These are phyloP conservation scores for Curvularia hawaiiensis DNA, from an alignment of 2,329 filamentous ascomycete species.

Conservation along the genomic window DNA sequence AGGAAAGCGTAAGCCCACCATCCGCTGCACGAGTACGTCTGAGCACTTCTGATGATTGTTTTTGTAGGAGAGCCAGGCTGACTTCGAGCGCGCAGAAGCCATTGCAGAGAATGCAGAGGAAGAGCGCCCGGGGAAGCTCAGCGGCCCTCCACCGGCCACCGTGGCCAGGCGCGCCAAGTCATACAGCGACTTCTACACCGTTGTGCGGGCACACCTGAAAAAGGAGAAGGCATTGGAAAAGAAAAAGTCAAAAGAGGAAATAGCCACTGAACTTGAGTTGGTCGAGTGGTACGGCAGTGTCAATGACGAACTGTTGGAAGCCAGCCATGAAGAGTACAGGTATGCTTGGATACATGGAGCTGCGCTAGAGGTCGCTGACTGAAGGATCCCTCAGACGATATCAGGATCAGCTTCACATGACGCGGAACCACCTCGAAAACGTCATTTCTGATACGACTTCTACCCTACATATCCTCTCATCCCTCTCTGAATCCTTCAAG, in stretches of 20 bases:
- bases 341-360: not conserved
- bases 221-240: slow-evolving; percentile 54
- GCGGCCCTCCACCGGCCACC: slow-evolving; percentile 69
- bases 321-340: slow-evolving; percentile 85
- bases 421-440: slow-evolving; percentile 79
- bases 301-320: slow-evolving; percentile 73
- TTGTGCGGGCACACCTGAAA: slow-evolving; percentile 62
- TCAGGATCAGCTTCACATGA: slow-evolving; percentile 78
- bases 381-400: slow-evolving; percentile 60
- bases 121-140: slow-evolving; percentile 56
- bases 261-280: slow-evolving; percentile 65
- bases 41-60: slow-evolving; percentile 48
- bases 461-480: slow-evolving; percentile 76
- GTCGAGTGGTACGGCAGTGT: slow-evolving; percentile 63
- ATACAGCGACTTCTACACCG: slow-evolving; percentile 77
- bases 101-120: slow-evolving; percentile 67
- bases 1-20: slow-evolving; percentile 54
- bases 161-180: slow-evolving; percentile 72
- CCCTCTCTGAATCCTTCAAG: slow-evolving; percentile 83
- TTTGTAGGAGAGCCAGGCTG: slow-evolving; percentile 60
- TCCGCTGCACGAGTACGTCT: slow-evolving; percentile 42
- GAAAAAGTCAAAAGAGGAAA: slow-evolving; percentile 47
- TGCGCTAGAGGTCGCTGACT: not conserved
- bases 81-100: slow-evolving; percentile 59
- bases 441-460: slow-evolving; percentile 78